A percentile compares a stretch with the other conserved stretches of the same genome.
Conservation (phyloP, 176 grass and related monocot species). For the Musa acuminata region DNA sequence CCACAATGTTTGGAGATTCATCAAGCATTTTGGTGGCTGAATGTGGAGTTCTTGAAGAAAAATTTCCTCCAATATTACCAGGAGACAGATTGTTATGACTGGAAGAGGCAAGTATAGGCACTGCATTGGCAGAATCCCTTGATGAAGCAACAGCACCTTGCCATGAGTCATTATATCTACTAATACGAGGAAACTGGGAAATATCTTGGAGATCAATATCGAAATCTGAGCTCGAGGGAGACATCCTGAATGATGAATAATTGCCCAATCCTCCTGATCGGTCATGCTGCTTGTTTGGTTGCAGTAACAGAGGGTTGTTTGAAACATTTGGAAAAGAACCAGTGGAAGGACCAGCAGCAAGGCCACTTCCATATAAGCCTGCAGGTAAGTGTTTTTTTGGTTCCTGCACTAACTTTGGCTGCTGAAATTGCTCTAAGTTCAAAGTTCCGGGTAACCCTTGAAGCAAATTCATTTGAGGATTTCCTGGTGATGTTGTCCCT, state of each 20-base stretch:
- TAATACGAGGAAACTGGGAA: slow-evolving; percentile 34
- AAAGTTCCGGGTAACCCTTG: slow-evolving; percentile 14
- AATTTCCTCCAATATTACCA: slow-evolving; percentile 2
- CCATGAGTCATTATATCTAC: slow-evolving; percentile 20
- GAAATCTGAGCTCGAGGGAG: slow-evolving; percentile 15
- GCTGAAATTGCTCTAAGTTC: background rate
- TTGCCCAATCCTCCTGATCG: slow-evolving; percentile 26
- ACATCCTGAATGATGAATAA: background rate
- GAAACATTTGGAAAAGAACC: slow-evolving; percentile 7
- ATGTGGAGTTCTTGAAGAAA: slow-evolving; percentile 1
- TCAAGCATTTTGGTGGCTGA: background rate
- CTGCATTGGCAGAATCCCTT: background rate
- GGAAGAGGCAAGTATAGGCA: background rate
- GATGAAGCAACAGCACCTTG: slow-evolving; percentile 29
- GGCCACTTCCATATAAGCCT: slow-evolving; percentile 5
- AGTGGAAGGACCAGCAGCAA: slow-evolving; percentile 5
- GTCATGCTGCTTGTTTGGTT: slow-evolving; percentile 18
- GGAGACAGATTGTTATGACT: background rate
- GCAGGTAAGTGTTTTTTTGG: slow-evolving; percentile 14
- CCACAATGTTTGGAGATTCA: background rate
- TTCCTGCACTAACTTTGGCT: slow-evolving; percentile 4
- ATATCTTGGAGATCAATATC: slow-evolving; percentile 25
- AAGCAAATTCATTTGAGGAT: slow-evolving; percentile 14
- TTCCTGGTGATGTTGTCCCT: slow-evolving; percentile 1
- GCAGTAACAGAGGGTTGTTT: slow-evolving; percentile 16